Evolutionary conservation across 352 stramenopile species (phyloP), one percentile per base, ranked within the genome.

Genomic region (Pythium pyrilobum): DNA sequence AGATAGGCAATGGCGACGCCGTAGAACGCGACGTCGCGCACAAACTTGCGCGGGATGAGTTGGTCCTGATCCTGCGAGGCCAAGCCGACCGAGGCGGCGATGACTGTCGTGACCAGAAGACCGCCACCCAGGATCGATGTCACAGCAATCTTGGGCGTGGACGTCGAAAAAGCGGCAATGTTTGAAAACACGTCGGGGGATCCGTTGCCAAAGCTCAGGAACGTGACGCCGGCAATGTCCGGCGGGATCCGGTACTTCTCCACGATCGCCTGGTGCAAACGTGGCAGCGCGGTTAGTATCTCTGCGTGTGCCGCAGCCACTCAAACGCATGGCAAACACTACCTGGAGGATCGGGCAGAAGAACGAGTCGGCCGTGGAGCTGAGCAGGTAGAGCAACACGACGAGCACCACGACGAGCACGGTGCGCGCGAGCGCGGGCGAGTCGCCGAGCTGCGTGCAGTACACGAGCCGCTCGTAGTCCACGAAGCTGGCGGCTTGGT

Each of bases 181-280:
- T 91, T 91, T 36, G 81, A 85, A 44, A 92, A 89, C 0, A 92
- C 77, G 38, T 92, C 78, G 6, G 81, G 78, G 16, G 78, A 89
- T 11, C 78, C 81, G 52, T 92, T 92, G 20, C 78, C 77, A 31
- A 89, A 92, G 63, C 78, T 92, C 33, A 92, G 63, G 62, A 92
- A 89, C 25, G 81, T 92, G 18, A 89, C 81, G 24, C 81, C 81
- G 0, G 81, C 78, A 23, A 92, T 69, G 23, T 89, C 77, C 1
- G 81, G 76, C 24, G 78, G 81, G 38, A 92, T 84, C 6, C 65
- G 77, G 56, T 85, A 89, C 61, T 85, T 83, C 42, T 88, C 79
- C 20, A 92, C 79, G 23, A 92, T 85, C 3, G 73, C 67, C 54
- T 77, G 36, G 12, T 23, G 31, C 1, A 32, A n/a, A n/a, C n/a